These are phyloP conservation scores for Bauhinia variegata DNA, from an alignment of 306 rosid genomes.

Conservation along the genomic window DNA sequence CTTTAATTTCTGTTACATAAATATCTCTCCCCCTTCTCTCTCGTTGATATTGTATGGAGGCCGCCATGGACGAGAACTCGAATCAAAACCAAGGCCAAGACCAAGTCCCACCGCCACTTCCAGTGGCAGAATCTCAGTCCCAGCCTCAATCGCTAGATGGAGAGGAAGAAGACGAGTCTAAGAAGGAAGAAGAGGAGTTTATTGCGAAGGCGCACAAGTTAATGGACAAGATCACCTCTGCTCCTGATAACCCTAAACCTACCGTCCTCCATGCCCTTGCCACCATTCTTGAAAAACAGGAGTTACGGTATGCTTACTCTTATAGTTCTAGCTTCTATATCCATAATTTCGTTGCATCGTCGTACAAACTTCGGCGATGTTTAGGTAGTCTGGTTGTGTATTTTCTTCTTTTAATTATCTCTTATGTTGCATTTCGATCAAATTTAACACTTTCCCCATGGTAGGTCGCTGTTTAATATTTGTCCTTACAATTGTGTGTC, in stretches of 20 bases:
- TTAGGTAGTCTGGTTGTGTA: neutral
- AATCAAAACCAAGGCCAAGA: slow-evolving; percentile 44
- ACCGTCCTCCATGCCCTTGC: slow-evolving; percentile 83
- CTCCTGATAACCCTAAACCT: slow-evolving; percentile 80
- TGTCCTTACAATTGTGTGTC: neutral
- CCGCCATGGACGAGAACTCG: slow-evolving; percentile 55
- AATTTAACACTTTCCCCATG: neutral
- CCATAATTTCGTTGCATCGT: neutral
- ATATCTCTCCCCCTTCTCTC: neutral
- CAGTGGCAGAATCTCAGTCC: slow-evolving; percentile 45
- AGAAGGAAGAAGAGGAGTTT: slow-evolving; percentile 81
- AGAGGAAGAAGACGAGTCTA: slow-evolving; percentile 69
- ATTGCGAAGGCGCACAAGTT: slow-evolving; percentile 70
- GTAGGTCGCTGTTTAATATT: too few species aligned
- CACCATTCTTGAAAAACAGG: slow-evolving; percentile 79
- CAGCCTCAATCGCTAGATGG: slow-evolving; percentile 40
- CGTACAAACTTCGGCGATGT: neutral
- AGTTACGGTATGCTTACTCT: slow-evolving; percentile 52
- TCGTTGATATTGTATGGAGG: slow-evolving; percentile 39
- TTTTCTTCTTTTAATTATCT: neutral
- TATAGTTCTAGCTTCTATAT: neutral
- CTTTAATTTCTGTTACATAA: slow-evolving; percentile 3
- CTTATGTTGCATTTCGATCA: neutral
- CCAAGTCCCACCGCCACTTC: slow-evolving; percentile 36
- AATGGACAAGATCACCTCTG: slow-evolving; percentile 75